Percentiles rank a stretch among this genome's conserved stretches.
These are phyloP conservation scores for Tricholoma flavovirens DNA, from an alignment of 768 basidiomycete species.

Conservation along the genomic window DNA sequence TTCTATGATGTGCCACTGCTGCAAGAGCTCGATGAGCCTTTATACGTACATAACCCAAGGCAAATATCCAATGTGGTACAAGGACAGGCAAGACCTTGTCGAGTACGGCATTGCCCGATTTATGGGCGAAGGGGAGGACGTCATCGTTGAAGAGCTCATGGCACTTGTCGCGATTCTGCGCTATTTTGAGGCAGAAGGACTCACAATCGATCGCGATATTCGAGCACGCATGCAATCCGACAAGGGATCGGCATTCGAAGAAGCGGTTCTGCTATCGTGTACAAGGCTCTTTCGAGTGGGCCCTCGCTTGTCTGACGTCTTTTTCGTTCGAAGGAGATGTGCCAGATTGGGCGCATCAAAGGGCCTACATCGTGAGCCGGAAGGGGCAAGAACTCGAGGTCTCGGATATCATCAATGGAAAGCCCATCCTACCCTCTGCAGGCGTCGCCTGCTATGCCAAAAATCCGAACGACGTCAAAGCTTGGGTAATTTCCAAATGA, in stretches of 20 bases:
- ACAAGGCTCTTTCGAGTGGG: background rate
- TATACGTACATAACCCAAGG: background rate
- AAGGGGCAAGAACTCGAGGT: background rate
- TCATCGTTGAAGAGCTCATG: background rate
- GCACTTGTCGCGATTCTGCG: background rate
- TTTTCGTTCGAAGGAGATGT: background rate
- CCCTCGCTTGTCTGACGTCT: background rate
- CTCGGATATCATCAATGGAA: background rate
- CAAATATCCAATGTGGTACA: background rate
- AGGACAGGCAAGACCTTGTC: background rate
- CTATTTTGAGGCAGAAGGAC: background rate
- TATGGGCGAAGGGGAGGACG: background rate
- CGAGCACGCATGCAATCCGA: background rate
- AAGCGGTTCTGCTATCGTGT: background rate
- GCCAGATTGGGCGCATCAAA: background rate
- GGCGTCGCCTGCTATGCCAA: background rate
- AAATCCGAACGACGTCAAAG: background rate
- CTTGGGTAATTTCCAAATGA: background rate
- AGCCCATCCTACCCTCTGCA: background rate
- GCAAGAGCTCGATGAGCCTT: background rate
- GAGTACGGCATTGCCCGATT: background rate
- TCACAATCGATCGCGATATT: background rate
- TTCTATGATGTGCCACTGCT: background rate
- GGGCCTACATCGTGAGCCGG: background rate
- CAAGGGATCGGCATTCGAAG: background rate